These are phyloP conservation scores for Trichoderma sp. DNA, from an alignment of 2,329 filamentous ascomycete genomes.

Conservation along the genomic window DNA sequence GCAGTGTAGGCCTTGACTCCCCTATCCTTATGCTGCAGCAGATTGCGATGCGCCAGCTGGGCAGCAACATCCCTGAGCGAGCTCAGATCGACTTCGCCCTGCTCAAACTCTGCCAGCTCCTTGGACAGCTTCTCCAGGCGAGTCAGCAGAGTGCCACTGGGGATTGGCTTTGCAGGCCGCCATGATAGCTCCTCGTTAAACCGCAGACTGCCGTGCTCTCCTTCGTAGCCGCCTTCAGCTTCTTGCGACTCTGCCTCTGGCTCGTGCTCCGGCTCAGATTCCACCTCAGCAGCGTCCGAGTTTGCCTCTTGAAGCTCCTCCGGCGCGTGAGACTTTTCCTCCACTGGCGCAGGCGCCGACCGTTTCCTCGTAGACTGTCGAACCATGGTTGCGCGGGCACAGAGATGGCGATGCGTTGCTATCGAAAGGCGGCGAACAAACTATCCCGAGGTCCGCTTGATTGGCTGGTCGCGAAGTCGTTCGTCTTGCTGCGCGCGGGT, in stretches of 20 bases:
- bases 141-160: slow-evolving; percentile 75
- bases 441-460: slow-evolving; percentile 19
- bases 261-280: slow-evolving; percentile 22
- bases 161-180: slow-evolving; percentile 86
- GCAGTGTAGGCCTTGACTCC: slow-evolving; percentile 88
- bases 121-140: slow-evolving; percentile 77
- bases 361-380: slow-evolving; percentile 35
- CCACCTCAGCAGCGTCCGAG: slow-evolving; percentile 5
- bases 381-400: slow-evolving; percentile 34
- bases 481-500: slow-evolving; percentile 25
- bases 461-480: slow-evolving; percentile 23
- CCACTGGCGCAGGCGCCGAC: slow-evolving; percentile 12
- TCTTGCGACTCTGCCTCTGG: slow-evolving; percentile 27
- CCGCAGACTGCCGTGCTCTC: slow-evolving; percentile 50
- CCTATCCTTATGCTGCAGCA: slow-evolving; percentile 87
- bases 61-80: slow-evolving; percentile 82
- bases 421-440: slow-evolving; percentile 13
- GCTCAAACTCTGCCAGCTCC: slow-evolving; percentile 82
- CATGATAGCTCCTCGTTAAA: slow-evolving; percentile 89
- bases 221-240: slow-evolving; percentile 27
- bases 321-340: slow-evolving; percentile 7
- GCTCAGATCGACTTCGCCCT: slow-evolving; percentile 79
- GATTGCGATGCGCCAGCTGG: slow-evolving; percentile 76
- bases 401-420: slow-evolving; percentile 11
- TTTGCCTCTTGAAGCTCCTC: slow-evolving; percentile 3